phyloP scores from a whole-genome alignment of 164 flowering plant genomes.

The Aristolochia contorta region DNA sequence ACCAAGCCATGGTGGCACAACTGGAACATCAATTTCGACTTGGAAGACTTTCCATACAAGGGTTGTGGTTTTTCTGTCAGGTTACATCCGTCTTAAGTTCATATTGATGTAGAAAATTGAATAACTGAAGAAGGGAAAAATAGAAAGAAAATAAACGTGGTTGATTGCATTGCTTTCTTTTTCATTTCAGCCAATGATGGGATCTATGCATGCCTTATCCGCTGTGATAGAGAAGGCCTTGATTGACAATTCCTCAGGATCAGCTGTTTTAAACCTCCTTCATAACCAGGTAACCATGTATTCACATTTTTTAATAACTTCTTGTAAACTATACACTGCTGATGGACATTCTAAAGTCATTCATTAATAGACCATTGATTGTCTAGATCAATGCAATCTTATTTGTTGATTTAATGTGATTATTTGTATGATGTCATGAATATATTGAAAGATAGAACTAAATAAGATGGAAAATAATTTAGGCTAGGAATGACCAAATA shows the following conservation, averaged over 20 bases:
- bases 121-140: slow-evolving; percentile 1
- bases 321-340: not conserved
- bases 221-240: slow-evolving; percentile 64
- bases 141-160: not conserved
- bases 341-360: too few relatives aligned
- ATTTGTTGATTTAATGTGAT: too few relatives aligned
- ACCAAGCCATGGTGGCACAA: slow-evolving; percentile 96
- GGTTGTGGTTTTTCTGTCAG: slow-evolving; percentile 98
- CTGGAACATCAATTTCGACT: slow-evolving; percentile 95
- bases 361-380: too few relatives aligned
- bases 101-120: too few relatives aligned
- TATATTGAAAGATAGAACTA: too few relatives aligned
- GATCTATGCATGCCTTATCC: slow-evolving; percentile 79
- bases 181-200: slow-evolving; percentile 73
- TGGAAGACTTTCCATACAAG: slow-evolving; percentile 89
- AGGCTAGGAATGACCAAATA: not conserved
- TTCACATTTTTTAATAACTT: not conserved
- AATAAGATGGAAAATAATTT: not conserved
- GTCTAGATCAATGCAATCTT: too few relatives aligned
- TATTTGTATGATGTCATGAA: too few relatives aligned
- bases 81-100: slow-evolving; percentile 24
- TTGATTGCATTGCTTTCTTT: not conserved
- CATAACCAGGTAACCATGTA: slow-evolving; percentile 65
- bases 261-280: slow-evolving; percentile 86
- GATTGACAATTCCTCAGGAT: slow-evolving; percentile 52